phyloP scores from a whole-genome alignment of 2,329 filamentous ascomycete genomes.

The Calonectria multiphialidica region DNA sequence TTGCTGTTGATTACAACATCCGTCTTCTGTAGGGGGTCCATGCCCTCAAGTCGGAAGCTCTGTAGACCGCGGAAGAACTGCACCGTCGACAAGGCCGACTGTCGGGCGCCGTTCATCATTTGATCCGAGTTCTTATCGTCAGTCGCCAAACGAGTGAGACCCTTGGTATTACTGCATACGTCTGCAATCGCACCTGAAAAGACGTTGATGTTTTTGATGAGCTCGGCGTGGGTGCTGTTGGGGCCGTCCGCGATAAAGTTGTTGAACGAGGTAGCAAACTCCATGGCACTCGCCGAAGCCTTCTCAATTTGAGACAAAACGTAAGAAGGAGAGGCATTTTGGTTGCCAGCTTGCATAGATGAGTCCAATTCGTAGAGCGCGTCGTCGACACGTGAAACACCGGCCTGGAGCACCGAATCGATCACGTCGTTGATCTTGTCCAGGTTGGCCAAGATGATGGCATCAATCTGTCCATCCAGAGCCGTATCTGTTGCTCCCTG shows the following conservation, averaged over 20 bases:
- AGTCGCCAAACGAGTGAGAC: slow-evolving; percentile 89
- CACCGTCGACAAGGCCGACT: slow-evolving; percentile 87
- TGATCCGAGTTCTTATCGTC: slow-evolving; percentile 96
- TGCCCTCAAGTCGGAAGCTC: slow-evolving; percentile 91
- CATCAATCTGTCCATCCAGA: slow-evolving; percentile 91
- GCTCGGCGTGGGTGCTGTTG: slow-evolving; percentile 87
- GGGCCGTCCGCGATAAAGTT: slow-evolving; percentile 98
- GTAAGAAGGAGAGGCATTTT: slow-evolving; percentile 94
- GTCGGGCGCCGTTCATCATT: slow-evolving; percentile 83
- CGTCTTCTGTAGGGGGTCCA: slow-evolving; percentile 92
- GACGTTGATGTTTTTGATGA: slow-evolving; percentile 92
- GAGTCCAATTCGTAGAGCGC: slow-evolving; percentile 97
- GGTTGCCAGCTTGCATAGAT: slow-evolving; percentile 97
- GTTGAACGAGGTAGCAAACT: slow-evolving; percentile 98
- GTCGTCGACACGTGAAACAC: slow-evolving; percentile 94
- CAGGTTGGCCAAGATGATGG: slow-evolving; percentile 86
- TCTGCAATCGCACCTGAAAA: slow-evolving; percentile 93
- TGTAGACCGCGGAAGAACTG: slow-evolving; percentile 95
- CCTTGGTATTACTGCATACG: slow-evolving; percentile 96
- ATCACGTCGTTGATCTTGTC: slow-evolving; percentile 98
- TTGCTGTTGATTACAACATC: slow-evolving; percentile 98
- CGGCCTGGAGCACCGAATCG: slow-evolving; percentile 93
- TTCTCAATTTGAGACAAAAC: slow-evolving; percentile 98
- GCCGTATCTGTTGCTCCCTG: slow-evolving; percentile 82
- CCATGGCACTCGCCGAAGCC: slow-evolving; percentile 91